These are phyloP conservation scores for Hyphodiscus sp. DNA, from an alignment of 2,329 filamentous ascomycete genomes.

Conservation along the genomic window DNA sequence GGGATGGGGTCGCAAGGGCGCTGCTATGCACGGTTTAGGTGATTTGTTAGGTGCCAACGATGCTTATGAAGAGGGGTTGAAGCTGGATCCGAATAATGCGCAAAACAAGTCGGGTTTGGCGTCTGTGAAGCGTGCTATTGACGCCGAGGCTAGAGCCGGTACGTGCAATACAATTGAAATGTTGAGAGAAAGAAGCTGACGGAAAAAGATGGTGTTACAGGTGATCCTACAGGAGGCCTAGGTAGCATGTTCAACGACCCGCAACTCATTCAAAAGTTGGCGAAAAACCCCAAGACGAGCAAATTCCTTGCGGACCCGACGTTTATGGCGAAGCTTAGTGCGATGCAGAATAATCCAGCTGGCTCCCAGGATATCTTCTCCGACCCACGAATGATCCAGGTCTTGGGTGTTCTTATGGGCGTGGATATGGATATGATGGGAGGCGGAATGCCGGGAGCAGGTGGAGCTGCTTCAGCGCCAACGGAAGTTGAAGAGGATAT, in stretches of 20 bases:
- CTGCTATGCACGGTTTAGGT: constrained; percentile 79
- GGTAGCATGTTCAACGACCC: constrained; percentile 93
- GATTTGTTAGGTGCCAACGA: constrained; percentile 81
- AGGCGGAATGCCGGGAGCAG: constrained; percentile 42
- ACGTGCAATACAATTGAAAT: constrained; percentile 13
- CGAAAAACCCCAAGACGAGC: constrained; percentile 89
- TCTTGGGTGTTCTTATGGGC: constrained; percentile 88
- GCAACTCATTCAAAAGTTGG: constrained; percentile 81
- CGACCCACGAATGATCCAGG: constrained; percentile 88
- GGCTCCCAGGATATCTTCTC: constrained; percentile 73
- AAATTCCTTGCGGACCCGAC: constrained; percentile 69
- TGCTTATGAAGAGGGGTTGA: constrained; percentile 90
- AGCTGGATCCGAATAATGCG: constrained; percentile 84
- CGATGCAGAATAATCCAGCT: constrained; percentile 73
- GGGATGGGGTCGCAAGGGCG: constrained; percentile 89
- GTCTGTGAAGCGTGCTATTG: constrained; percentile 81
- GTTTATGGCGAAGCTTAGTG: constrained; percentile 88
- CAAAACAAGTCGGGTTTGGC: constrained; percentile 86
- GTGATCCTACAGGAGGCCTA: constrained; percentile 69
- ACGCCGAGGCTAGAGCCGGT: constrained; percentile 58
- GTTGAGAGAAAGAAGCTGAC: constrained; percentile 7
- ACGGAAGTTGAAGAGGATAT: constrained; percentile 62
- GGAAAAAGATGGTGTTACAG: constrained; percentile 35
- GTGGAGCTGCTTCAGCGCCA: constrained; percentile 31
- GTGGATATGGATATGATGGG: constrained; percentile 74